Evolutionary conservation across 2,329 filamentous ascomycete species (phyloP).

Genomic region (Xylaria polymorpha): DNA sequence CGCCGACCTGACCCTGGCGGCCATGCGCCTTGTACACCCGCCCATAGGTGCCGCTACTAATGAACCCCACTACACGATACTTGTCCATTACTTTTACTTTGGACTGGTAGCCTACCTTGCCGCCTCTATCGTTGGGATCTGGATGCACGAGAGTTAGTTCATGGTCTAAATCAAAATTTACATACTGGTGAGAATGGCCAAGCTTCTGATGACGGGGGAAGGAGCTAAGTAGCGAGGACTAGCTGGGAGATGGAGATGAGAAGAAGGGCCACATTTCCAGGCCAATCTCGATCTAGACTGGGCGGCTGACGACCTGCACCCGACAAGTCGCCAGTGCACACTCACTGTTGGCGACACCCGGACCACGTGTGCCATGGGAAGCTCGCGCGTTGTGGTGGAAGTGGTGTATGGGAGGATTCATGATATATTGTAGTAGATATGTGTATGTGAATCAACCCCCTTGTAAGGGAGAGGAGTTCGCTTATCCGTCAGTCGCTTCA

Average conservation of each 20-base stretch:
- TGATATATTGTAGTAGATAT: background rate
- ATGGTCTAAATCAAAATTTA: background rate
- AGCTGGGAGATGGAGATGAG: background rate
- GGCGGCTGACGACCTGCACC: background rate
- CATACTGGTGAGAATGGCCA: background rate
- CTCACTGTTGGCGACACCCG: constrained; percentile 16
- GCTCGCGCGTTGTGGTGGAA: constrained; percentile 4
- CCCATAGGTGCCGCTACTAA: constrained; percentile 97
- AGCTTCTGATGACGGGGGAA: background rate
- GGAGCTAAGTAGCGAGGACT: background rate
- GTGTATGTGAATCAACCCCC: background rate
- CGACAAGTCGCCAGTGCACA: background rate
- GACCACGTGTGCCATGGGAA: constrained; percentile 9
- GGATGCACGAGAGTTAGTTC: constrained; percentile 48
- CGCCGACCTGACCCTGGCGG: constrained; percentile 76
- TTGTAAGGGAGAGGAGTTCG: background rate
- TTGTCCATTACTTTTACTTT: constrained; percentile 92
- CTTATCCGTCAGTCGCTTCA: background rate
- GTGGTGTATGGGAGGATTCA: background rate
- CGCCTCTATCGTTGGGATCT: constrained; percentile 66
- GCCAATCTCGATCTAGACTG: background rate
- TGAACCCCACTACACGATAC: constrained; percentile 98
- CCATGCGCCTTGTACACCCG: constrained; percentile 95
- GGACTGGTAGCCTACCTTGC: constrained; percentile 65
- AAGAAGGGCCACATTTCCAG: background rate